Evolutionary conservation across 148 eudicot genomes (phyloP).

Genomic region (Rhododendron ovatum): DNA sequence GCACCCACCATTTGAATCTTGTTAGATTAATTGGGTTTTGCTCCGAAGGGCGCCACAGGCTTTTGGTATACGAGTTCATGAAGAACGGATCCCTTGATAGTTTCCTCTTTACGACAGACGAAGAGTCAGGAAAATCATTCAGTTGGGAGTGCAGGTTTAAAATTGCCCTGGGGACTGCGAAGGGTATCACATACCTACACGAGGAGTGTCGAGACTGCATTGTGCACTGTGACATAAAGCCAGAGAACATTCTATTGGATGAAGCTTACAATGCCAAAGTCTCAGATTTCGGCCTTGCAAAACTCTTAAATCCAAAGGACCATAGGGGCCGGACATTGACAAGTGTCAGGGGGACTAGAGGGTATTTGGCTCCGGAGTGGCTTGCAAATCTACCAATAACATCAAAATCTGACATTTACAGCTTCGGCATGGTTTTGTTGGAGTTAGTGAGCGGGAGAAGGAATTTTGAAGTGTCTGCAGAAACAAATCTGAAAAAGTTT

Average conservation of each 20-base stretch:
- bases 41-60: constrained; percentile 75
- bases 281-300: constrained; percentile 88
- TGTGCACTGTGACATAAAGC: constrained; percentile 82
- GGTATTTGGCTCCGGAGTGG: constrained; percentile 93
- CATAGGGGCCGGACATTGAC: constrained; percentile 62
- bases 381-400: constrained; percentile 73
- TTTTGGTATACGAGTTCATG: constrained; percentile 83
- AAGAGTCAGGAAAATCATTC: constrained; percentile 35
- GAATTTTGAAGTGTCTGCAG: constrained; percentile 61
- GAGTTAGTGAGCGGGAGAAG: constrained; percentile 79
- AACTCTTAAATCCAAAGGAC: constrained; percentile 56
- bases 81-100: constrained; percentile 73
- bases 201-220: constrained; percentile 92
- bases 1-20: constrained; percentile 88
- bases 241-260: constrained; percentile 81
- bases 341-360: constrained; percentile 80
- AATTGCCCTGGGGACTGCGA: constrained; percentile 78
- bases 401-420: constrained; percentile 74
- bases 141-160: constrained; percentile 62
- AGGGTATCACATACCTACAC: constrained; percentile 78
- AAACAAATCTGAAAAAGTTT: constrained; percentile 56
- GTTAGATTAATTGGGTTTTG: constrained; percentile 85
- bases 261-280: constrained; percentile 66
- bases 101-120: constrained; percentile 47
- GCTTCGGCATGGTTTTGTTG: constrained; percentile 80